Conservation (phyloP, 2,329 filamentous ascomycete species). For the Sphaerulina populicola region DNA sequence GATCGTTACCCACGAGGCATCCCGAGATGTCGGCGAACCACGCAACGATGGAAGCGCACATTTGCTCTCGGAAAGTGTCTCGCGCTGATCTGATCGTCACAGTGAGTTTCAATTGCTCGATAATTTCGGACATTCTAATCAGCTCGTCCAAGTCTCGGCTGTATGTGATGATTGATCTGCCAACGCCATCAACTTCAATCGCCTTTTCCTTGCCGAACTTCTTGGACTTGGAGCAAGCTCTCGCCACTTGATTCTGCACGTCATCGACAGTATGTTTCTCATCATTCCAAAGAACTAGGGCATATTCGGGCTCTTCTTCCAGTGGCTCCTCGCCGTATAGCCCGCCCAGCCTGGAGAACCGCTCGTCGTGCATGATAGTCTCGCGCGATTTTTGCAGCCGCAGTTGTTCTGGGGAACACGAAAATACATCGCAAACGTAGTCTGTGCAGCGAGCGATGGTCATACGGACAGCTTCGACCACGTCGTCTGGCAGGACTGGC, state of each 20-base stretch:
- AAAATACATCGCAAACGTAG: constrained; percentile 96
- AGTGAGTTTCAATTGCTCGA: constrained; percentile 93
- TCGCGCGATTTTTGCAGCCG: constrained; percentile 75
- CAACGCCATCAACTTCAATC: constrained; percentile 80
- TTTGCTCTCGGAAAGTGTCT: constrained; percentile 94
- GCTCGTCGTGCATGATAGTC: constrained; percentile 73
- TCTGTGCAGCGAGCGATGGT: constrained; percentile 81
- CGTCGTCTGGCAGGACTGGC: constrained; percentile 58
- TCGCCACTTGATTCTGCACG: constrained; percentile 79
- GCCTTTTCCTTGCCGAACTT: constrained; percentile 65
- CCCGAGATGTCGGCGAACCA: constrained; percentile 92
- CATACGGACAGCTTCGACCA: constrained; percentile 69
- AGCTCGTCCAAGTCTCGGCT: constrained; percentile 63
- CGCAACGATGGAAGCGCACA: constrained; percentile 96
- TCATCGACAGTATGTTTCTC: constrained; percentile 96
- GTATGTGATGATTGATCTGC: constrained; percentile 76
- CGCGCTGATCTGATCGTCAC: constrained; percentile 88
- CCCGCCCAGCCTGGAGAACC: constrained; percentile 60
- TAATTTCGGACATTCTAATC: constrained; percentile 68
- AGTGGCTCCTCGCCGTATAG: constrained; percentile 60
- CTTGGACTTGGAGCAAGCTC: constrained; percentile 69
- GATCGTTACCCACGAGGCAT: constrained; percentile 73
- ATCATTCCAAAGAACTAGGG: constrained; percentile 90
- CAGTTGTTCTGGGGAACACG: constrained; percentile 92
- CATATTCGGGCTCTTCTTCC: constrained; percentile 58